Percentiles rank a stretch among this genome's conserved stretches.
phyloP scores from a whole-genome alignment of 208 protist species.

The Acanthamoeba divionensis region DNA sequence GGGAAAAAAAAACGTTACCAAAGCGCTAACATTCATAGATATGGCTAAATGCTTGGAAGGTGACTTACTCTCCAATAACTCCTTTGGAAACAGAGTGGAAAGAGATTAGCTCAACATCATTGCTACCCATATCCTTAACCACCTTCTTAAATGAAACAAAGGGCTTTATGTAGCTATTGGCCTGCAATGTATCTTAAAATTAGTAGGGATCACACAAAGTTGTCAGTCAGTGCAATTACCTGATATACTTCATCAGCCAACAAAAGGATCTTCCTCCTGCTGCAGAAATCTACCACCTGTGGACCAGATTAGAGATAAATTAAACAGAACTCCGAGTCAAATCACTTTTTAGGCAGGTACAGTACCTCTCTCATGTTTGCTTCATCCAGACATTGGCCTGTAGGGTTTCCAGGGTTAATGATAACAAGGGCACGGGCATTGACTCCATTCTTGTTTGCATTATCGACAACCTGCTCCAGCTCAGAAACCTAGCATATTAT shows the following conservation, averaged over 20 bases:
- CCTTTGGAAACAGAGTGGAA: conserved; percentile 99
- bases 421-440: conserved; percentile 92
- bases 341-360: background rate
- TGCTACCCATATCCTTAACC: conserved; percentile 71
- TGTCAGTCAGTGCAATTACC: conserved; percentile 92
- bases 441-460: conserved; percentile 79
- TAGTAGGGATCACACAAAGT: background rate
- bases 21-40: background rate
- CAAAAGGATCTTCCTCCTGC: conserved; percentile 85
- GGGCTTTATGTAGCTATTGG: conserved; percentile 69
- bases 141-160: conserved; percentile 91
- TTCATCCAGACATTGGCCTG: conserved; percentile 87
- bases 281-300: conserved; percentile 82
- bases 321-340: background rate
- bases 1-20: background rate
- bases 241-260: conserved; percentile 99
- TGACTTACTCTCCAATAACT: conserved; percentile 87
- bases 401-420: conserved; percentile 99
- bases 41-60: background rate
- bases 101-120: conserved; percentile 86
- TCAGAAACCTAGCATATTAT: background rate
- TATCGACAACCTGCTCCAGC: conserved; percentile 78
- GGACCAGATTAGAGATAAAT: background rate
- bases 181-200: conserved; percentile 51
- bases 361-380: conserved; percentile 84